Conservation (phyloP, 2,329 filamentous ascomycete genomes). For the Mollisia scopiformis region DNA sequence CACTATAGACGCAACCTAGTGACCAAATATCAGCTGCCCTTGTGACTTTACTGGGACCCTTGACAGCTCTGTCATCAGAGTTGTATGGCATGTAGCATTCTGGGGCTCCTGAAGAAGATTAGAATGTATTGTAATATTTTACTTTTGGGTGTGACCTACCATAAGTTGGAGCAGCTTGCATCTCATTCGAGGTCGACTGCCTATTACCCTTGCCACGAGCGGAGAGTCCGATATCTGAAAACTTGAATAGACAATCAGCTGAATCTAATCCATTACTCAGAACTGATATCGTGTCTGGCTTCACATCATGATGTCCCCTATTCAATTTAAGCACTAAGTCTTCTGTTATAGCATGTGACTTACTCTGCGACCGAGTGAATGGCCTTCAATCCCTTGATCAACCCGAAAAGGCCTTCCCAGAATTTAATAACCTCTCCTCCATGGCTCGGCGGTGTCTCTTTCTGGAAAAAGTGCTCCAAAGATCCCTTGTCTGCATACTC, state of each 20-base stretch:
- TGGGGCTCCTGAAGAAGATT: slow-evolving; percentile 34
- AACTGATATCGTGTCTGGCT: slow-evolving; percentile 37
- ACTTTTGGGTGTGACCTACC: too few species aligned
- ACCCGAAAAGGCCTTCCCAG: slow-evolving; percentile 36
- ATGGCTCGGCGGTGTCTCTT: slow-evolving; percentile 26
- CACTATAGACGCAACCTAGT: slow-evolving; percentile 38
- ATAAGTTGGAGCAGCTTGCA: slow-evolving; percentile 20
- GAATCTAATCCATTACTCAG: slow-evolving; percentile 23
- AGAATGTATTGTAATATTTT: too few species aligned
- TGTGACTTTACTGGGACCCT: slow-evolving; percentile 7
- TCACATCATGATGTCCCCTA: slow-evolving; percentile 40
- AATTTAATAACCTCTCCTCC: slow-evolving; percentile 36
- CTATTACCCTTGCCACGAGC: slow-evolving; percentile 5
- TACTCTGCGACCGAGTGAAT: slow-evolving; percentile 23
- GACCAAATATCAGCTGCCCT: slow-evolving; percentile 39
- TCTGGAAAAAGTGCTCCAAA: slow-evolving; percentile 37
- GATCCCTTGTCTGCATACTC: slow-evolving; percentile 40
- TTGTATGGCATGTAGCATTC: slow-evolving; percentile 30
- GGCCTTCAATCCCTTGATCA: slow-evolving; percentile 33
- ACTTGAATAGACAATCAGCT: slow-evolving; percentile 34
- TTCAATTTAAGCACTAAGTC: slow-evolving; percentile 13
- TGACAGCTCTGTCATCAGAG: not conserved
- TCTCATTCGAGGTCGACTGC: slow-evolving; percentile 1
- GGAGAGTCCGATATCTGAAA: slow-evolving; percentile 35
- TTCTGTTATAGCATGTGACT: not conserved